Conservation (phyloP, 2,329 filamentous ascomycete species). For the Epicoccum nigrum region DNA sequence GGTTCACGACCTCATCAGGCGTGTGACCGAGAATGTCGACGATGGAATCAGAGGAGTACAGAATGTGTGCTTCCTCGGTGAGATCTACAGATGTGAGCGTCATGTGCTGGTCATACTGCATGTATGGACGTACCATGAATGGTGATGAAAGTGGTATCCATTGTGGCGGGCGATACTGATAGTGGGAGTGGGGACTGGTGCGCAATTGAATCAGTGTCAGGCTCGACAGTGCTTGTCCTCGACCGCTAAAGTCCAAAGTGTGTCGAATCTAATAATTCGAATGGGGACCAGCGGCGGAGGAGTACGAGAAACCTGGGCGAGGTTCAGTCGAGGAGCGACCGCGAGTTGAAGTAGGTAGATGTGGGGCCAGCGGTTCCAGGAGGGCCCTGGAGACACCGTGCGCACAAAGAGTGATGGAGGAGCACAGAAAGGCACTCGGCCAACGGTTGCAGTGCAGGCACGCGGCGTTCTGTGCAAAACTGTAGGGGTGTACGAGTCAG, state of each 20-base stretch:
- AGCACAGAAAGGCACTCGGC: slow-evolving; percentile 22
- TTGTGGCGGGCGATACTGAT: slow-evolving; percentile 19
- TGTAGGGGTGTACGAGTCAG: slow-evolving; percentile 9
- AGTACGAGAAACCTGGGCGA: slow-evolving; percentile 15
- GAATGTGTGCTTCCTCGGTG: slow-evolving; percentile 74
- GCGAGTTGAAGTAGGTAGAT: slow-evolving; percentile 28
- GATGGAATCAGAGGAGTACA: slow-evolving; percentile 84
- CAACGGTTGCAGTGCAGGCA: slow-evolving; percentile 18
- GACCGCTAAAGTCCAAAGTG: slow-evolving; percentile 32
- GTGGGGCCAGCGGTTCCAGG: slow-evolving; percentile 32
- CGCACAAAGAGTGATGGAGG: slow-evolving; percentile 26
- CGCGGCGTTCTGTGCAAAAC: slow-evolving; percentile 11
- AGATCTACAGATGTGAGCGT: slow-evolving; percentile 62
- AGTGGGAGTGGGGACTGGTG: not conserved
- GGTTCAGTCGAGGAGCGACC: slow-evolving; percentile 17
- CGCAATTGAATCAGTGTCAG: not conserved
- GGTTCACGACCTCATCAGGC: slow-evolving; percentile 75
- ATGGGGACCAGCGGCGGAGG: slow-evolving; percentile 36
- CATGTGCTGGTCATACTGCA: not conserved
- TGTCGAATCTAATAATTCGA: slow-evolving; percentile 49
- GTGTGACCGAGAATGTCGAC: slow-evolving; percentile 81
- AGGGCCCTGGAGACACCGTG: slow-evolving; percentile 23
- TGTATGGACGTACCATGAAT: slow-evolving; percentile 72
- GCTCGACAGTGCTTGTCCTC: slow-evolving; percentile 15
- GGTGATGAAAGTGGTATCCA: slow-evolving; percentile 88